Base-by-base conservation (phyloP, 208 protist species). In the Novymonas esmeraldas region DNA sequence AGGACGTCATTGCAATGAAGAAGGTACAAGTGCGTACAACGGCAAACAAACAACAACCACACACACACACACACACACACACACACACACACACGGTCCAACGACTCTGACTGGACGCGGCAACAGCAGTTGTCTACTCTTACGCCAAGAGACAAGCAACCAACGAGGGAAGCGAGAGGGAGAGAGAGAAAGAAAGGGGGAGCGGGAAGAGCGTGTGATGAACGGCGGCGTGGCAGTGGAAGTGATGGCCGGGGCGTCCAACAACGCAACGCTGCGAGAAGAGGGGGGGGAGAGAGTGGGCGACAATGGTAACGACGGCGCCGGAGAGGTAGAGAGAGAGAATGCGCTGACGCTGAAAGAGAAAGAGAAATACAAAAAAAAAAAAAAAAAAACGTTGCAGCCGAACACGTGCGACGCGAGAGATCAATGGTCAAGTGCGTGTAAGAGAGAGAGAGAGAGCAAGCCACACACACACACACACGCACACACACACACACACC, bases 401-500 rank as follows among this genome's bases (percentile, higher is more conserved):
- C 67, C 18, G 11, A 56, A 51, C 14, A 46, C 11, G 34, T 18
- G 33, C 18, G 39, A 45, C 3, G n/a, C 11, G 11, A 49, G 52
- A 46, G 9, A 70, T 29, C 22, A 42, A 36, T n/a, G 36, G 36
- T 16, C 2, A 58, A 39, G 22, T 16, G 33, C 0, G 20, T 26
- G 16, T n/a, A 50, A 39, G 11, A 64, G 48, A 49, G 42, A 64
- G n/a, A 42, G 34, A 54, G 9, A 64, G 52, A 55, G 22, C 16
- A 69, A 64, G 56, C 13, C n/a, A n/a, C n/a, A n/a, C n/a, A n/a
- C n/a, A n/a, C n/a, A n/a, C n/a, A n/a, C n/a, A n/a, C 24, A 38
- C 18, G 50, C 18, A n/a, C n/a, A n/a, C n/a, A n/a, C n/a, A n/a
- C n/a, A n/a, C n/a, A n/a, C n/a, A n/a, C n/a, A n/a, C n/a, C n/a